Conservation (phyloP, 495 filamentous ascomycete genomes). For the Podospora pseudoanserina region DNA sequence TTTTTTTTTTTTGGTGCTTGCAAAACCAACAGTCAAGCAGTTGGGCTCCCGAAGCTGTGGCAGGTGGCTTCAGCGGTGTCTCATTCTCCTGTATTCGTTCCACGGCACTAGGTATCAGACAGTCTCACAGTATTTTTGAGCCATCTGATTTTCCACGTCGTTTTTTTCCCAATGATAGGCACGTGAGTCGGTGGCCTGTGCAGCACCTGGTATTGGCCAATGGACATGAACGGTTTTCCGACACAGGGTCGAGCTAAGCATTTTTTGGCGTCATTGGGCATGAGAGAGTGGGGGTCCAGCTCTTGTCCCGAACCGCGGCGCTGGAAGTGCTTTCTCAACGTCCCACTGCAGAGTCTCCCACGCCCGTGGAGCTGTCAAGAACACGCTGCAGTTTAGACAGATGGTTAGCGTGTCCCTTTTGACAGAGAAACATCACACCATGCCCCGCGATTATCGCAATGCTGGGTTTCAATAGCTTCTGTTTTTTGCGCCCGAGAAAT, state of each 20-base stretch:
- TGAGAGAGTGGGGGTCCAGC: neutral
- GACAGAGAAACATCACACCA: neutral
- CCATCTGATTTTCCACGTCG: neutral
- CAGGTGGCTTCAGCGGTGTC: neutral
- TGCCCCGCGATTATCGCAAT: neutral
- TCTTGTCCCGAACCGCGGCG: neutral
- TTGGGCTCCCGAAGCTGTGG: neutral
- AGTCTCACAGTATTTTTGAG: neutral
- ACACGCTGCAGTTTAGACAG: neutral
- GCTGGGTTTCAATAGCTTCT: neutral
- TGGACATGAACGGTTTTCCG: neutral
- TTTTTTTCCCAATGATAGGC: neutral
- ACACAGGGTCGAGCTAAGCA: neutral
- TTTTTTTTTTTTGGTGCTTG: too few relatives aligned
- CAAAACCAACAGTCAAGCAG: too few relatives aligned
- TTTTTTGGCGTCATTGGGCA: neutral
- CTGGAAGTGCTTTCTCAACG: neutral
- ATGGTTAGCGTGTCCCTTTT: too few relatives aligned
- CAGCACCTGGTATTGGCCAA: neutral
- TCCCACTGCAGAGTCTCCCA: neutral
- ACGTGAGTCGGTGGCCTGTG: neutral
- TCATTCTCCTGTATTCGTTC: neutral
- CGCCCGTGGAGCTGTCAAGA: neutral
- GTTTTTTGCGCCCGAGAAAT: neutral
- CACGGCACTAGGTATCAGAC: neutral